Evolutionary conservation across 1,284 basidiomycete species (phyloP).

Genomic region (Afroboletus lepidellus): DNA sequence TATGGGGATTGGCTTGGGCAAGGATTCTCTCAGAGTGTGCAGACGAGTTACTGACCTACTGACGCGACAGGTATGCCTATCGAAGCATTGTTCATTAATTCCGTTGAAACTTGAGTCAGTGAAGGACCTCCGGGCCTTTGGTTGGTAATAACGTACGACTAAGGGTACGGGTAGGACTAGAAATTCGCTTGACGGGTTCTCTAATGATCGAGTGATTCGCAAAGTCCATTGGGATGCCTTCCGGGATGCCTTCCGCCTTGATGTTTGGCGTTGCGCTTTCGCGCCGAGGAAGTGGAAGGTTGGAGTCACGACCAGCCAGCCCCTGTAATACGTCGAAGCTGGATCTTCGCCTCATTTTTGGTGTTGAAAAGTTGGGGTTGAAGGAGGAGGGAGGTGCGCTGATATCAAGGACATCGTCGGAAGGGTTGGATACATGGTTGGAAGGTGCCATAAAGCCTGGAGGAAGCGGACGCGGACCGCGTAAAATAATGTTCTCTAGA

Average conservation of each 20-base stretch:
- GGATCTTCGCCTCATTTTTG: slow-evolving; percentile 55
- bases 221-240: slow-evolving; percentile 68
- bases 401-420: slow-evolving; percentile 37
- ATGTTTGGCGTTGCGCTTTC: slow-evolving; percentile 38
- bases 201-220: slow-evolving; percentile 39
- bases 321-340: slow-evolving; percentile 70
- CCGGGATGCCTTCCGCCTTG: slow-evolving; percentile 57
- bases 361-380: slow-evolving; percentile 34
- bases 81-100: slow-evolving; percentile 22
- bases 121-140: slow-evolving; percentile 27
- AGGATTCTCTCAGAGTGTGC: slow-evolving; percentile 11
- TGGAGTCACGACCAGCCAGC: slow-evolving; percentile 72
- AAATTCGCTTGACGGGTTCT: slow-evolving; percentile 48
- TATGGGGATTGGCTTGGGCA: slow-evolving; percentile 36
- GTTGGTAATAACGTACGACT: slow-evolving; percentile 60
- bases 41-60: slow-evolving; percentile 55
- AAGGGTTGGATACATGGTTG: slow-evolving; percentile 34
- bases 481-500: slow-evolving; percentile 63
- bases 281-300: slow-evolving; percentile 61
- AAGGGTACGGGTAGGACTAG: slow-evolving; percentile 73
- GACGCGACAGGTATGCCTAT: slow-evolving; percentile 78
- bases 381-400: slow-evolving; percentile 39
- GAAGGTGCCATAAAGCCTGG: slow-evolving; percentile 40
- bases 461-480: slow-evolving; percentile 57
- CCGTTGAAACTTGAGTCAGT: slow-evolving; percentile 27